Evolutionary conservation across 163 green algal genomes (phyloP), one percentile per base, ranked within the genome.

Genomic region (Coccomyxa subellipsoidea): DNA sequence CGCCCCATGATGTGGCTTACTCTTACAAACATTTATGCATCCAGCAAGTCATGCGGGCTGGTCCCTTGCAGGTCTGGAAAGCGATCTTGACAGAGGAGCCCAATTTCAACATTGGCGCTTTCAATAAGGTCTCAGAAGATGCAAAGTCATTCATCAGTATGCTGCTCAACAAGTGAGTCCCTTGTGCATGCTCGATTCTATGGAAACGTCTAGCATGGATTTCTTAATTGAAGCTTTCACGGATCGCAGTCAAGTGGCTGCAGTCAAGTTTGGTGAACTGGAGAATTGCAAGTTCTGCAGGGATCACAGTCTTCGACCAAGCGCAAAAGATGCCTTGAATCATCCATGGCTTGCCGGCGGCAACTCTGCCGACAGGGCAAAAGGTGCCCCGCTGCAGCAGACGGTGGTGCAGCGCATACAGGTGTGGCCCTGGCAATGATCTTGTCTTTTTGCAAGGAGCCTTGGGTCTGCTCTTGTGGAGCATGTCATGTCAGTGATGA

Each of bases 391-490:
- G 7, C 77, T 98, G 38, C 54, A 80, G 5, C 40, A 81, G 53
- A 95, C 91, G 15, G 93, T 98, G n/a, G 94, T 98, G 83, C 94
- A 98, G 85, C 90, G 94, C 29, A 90, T 98, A 47, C 94, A 97
- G 89, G 87, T 90, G 38, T 10, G 29, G 6, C 21, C 38, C 69
- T n/a, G 5, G 32, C 18, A 18, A 10, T 6, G 34, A 31, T 66
- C 15, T 23, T 75, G 25, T 53, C 21, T 66, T 12, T 18, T 66
- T 66, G 47, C n/a, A n/a, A n/a, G n/a, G n/a, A n/a, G n/a, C n/a
- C n/a, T n/a, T n/a, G n/a, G n/a, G n/a, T n/a, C n/a, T n/a, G n/a
- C n/a, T n/a, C n/a, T n/a, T n/a, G n/a, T n/a, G n/a, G n/a, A n/a
- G n/a, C n/a, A n/a, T n/a, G n/a, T n/a, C n/a, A n/a, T 59, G 15